A percentile compares a stretch with the other conserved stretches of the same genome.
These are phyloP conservation scores for Kernera saxatilis DNA, from an alignment of 345 rosid species.

Conservation along the genomic window DNA sequence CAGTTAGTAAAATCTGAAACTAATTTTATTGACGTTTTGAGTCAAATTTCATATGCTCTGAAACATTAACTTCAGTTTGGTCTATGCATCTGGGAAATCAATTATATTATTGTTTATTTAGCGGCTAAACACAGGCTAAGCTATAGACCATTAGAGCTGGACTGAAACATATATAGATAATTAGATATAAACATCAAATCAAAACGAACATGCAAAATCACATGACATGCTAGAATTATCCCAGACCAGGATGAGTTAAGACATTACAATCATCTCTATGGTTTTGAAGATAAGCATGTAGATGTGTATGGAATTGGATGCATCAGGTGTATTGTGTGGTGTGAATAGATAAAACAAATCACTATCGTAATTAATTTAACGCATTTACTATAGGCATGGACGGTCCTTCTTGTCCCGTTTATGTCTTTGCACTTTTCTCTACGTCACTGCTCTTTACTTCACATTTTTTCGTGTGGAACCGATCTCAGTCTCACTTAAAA, in stretches of 20 bases:
- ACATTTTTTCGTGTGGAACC: conserved; percentile 1
- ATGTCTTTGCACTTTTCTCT: conserved; percentile 11
- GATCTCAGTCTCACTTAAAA: not conserved
- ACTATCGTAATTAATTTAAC: conserved; percentile 10
- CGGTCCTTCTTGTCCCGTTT: conserved; percentile 24
- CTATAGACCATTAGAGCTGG: not conserved
- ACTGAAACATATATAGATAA: not conserved
- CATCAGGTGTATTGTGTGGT: conserved; percentile 19
- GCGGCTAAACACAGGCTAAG: not conserved
- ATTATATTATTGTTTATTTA: too few species aligned
- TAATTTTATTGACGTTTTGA: not conserved
- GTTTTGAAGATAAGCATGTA: not conserved
- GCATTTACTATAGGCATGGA: conserved; percentile 10
- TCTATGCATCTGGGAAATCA: not conserved
- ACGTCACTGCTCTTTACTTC: not conserved
- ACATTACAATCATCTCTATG: not conserved
- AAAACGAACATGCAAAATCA: conserved; percentile 2
- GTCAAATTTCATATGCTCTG: not conserved
- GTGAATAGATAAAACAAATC: not conserved
- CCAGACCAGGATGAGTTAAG: conserved; percentile 1
- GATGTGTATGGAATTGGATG: not conserved
- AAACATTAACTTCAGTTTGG: not conserved
- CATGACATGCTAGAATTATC: conserved; percentile 15
- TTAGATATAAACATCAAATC: not conserved
- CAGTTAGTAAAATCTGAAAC: not conserved